Percentiles rank a stretch among this genome's conserved stretches.
These are phyloP conservation scores for Acacia confusa DNA, from an alignment of 306 rosid species.

Conservation along the genomic window DNA sequence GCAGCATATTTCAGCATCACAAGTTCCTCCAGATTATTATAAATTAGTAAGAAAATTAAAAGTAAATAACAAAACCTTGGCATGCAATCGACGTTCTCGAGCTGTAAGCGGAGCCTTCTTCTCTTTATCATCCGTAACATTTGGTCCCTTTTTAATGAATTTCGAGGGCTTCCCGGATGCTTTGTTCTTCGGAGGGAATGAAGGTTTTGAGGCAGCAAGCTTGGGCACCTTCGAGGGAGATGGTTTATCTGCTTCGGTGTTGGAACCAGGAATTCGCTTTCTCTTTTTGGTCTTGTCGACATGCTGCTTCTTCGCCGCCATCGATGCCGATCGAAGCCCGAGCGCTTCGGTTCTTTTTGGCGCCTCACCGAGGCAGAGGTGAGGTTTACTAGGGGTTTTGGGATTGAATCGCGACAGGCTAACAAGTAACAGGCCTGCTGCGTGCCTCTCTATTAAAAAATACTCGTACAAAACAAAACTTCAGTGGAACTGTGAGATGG, in stretches of 20 bases:
- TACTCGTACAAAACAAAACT: no score
- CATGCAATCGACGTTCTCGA: conserved; percentile 67
- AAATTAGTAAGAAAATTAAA: neutral
- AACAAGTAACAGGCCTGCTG: no score
- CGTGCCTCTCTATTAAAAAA: no score
- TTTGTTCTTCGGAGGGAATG: conserved; percentile 13
- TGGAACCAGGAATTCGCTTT: conserved; percentile 49
- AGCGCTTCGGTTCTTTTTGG: neutral
- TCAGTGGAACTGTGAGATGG: no score
- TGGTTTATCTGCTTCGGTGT: conserved; percentile 35
- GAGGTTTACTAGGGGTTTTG: conserved; percentile 42
- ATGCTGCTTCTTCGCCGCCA: conserved; percentile 68
- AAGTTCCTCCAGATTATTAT: no score
- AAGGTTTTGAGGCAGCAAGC: conserved; percentile 38
- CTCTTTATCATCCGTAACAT: conserved; percentile 35
- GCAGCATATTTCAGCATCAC: neutral
- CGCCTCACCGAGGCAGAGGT: neutral
- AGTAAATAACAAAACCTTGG: conserved; percentile 54
- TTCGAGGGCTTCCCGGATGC: conserved; percentile 41
- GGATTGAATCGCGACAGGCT: no score
- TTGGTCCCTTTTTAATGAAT: conserved; percentile 27
- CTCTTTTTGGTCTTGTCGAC: conserved; percentile 49
- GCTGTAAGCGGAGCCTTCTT: conserved; percentile 43
- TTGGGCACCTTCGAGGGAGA: conserved; percentile 54
- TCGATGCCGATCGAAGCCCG: conserved; percentile 29